Conservation (phyloP, 306 rosid genomes). For the Elaeagnus macrophylla region DNA sequence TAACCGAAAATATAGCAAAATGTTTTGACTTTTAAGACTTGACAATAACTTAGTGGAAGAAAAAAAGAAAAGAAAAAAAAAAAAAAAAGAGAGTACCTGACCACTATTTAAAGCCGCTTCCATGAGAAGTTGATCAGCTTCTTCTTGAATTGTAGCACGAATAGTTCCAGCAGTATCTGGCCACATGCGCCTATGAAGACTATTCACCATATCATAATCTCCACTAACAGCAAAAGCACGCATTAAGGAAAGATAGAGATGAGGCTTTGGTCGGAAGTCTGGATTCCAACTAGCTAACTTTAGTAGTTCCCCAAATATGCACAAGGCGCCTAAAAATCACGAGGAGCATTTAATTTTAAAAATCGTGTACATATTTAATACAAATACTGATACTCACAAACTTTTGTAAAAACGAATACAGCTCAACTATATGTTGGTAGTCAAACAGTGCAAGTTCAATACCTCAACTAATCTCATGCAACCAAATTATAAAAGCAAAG, state of each 20-base stretch:
- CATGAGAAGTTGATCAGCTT: slow-evolving; percentile 85
- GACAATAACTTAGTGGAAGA: neutral
- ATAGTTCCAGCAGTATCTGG: slow-evolving; percentile 63
- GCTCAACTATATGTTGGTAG: too few relatives aligned
- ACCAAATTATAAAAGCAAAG: too few relatives aligned
- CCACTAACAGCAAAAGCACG: slow-evolving; percentile 57
- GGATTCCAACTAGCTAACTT: slow-evolving; percentile 52
- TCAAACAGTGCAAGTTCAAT: too few relatives aligned
- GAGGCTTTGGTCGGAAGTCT: slow-evolving; percentile 73
- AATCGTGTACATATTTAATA: neutral
- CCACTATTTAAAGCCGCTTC: slow-evolving; percentile 68
- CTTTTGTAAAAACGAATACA: neutral
- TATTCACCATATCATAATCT: slow-evolving; percentile 50
- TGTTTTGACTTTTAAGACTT: too few relatives aligned
- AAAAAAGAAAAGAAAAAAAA: too few relatives aligned
- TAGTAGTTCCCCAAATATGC: slow-evolving; percentile 71
- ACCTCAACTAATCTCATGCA: too few relatives aligned
- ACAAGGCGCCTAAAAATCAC: slow-evolving; percentile 50
- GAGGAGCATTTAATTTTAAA: neutral
- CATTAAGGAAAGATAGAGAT: slow-evolving; percentile 84
- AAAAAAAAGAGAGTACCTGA: too few relatives aligned
- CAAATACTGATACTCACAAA: neutral
- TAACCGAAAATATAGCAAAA: too few relatives aligned
- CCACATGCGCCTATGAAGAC: slow-evolving; percentile 57
- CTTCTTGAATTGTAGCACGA: slow-evolving; percentile 42